Base-by-base conservation (phyloP, 1,139 yeast genomes). In the Yamadazyma atmosphaerica region DNA sequence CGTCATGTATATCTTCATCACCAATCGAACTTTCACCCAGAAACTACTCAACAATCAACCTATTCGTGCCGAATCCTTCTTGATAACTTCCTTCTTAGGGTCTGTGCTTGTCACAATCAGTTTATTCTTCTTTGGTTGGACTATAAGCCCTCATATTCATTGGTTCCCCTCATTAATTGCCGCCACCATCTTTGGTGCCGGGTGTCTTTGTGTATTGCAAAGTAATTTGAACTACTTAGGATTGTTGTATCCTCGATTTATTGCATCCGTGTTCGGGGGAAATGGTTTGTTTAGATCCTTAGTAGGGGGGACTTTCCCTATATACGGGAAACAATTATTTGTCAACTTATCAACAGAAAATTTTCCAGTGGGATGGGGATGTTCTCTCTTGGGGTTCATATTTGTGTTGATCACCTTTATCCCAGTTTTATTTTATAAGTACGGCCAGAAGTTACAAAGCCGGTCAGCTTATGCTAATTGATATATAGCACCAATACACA, bases 41-140 rank as follows among this genome's bases (percentile, higher is more conserved):
- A 67, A 61, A 13, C 36, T 50, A 5, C 47, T 57, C 4, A 55
- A 55, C 19, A 63, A 62, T 25, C 74, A 77, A 21, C 53, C 55
- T 16, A 65, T 78, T 0, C 52, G 61, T 11, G 88, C 90, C 0
- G 90, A 85, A 49, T 74, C 72, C 40, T 72, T 86, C 40, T 60
- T 84, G 29, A 77, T 75, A 10, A 65, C 79, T 8, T 68, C 83
- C 51, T 56, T 65, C 26, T 29, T 58, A 26, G 70, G 69, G 2
- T 44, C 58, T 35, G 33, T 54, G 3, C 32, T 54, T 18, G 52
- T 60, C 55, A 65, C 68, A 3, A 40, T 55, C 36, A 65, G 68
- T 4, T 39, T 64, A 8, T 54, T 63, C 39, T 55, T 63, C 13
- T 63, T 65, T 46, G 69, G 58, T 1, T 65, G 70, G 71, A 51